Percentiles rank a stretch among this genome's conserved stretches.
These are phyloP conservation scores for Saccharomyces cerevisiae DNA, from an alignment of 805 yeast species.

Conservation along the genomic window DNA sequence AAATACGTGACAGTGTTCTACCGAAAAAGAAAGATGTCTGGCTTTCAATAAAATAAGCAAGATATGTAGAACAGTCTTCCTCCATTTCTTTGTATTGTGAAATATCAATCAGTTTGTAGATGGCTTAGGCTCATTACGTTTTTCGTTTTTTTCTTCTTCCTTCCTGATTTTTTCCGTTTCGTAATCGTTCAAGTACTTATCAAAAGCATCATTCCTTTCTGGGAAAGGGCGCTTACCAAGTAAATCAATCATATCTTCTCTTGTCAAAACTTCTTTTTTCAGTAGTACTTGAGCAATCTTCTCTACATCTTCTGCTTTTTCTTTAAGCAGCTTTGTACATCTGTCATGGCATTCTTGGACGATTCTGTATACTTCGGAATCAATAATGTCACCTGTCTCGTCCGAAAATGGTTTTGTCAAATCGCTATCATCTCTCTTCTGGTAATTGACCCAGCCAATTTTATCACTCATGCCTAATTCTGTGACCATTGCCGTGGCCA, in stretches of 20 bases:
- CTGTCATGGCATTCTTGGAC: constrained; percentile 65
- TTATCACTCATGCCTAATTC: constrained; percentile 84
- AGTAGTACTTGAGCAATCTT: constrained; percentile 81
- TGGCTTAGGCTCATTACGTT: neutral
- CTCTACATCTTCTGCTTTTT: constrained; percentile 68
- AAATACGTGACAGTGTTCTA: neutral
- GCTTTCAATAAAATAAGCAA: neutral
- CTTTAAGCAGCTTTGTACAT: constrained; percentile 60
- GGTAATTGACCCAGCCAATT: constrained; percentile 71
- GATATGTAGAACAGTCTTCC: neutral
- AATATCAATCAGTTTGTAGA: neutral
- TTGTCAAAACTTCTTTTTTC: constrained; percentile 78
- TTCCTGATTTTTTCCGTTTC: constrained; percentile 22
- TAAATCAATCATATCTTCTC: constrained; percentile 86
- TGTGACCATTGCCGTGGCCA: constrained; percentile 91
- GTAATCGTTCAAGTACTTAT: constrained; percentile 26
- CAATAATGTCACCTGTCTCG: constrained; percentile 73
- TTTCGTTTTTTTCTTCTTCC: constrained; percentile 13
- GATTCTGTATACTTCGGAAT: constrained; percentile 71
- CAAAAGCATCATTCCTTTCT: constrained; percentile 81
- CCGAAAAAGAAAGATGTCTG: neutral
- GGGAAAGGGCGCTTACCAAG: constrained; percentile 90
- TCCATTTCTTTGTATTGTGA: neutral
- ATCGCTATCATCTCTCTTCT: constrained; percentile 61
- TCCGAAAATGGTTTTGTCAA: constrained; percentile 85